Evolutionary conservation across 192 early-diverging fungal species (phyloP), one percentile per base, ranked within the genome.

Genomic region (Coemansia sp.): DNA sequence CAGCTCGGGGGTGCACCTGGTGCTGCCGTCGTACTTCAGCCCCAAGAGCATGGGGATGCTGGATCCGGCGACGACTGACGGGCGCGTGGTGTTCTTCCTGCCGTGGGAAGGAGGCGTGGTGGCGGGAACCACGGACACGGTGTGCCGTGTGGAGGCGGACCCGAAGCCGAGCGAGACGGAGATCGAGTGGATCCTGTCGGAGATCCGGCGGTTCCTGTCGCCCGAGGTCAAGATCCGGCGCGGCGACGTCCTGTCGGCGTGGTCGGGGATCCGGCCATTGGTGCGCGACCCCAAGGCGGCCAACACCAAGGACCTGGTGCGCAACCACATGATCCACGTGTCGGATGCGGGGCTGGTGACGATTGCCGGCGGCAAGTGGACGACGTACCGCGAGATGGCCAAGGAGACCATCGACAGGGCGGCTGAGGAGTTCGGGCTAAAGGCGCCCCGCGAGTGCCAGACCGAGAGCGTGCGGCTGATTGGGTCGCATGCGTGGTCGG

Each of bases 311-410:
- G 89, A 90, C 31, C 85, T 98, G 79, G 96, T 98, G 40, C 91
- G 96, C 67, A 98, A 95, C 87, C 96, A 98, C 67, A 96, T 98
- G 91, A 94, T 98, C 74, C 88, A 96, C 79, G 92, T 92, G 19
- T 90, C 88, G 24, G 80, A 85, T 31, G 87, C 85, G 53, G 93
- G 92, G 5, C 73, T 98, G 62, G 79, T 98, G 65, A 97, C 96
- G 4, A 95, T 98, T 81, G 94, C 96, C 36, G 96, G 96, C 68
- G 96, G 96, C 64, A 98, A 98, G 74, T 98, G 96, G 96, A 98
- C 96, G 3, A 98, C 96, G 0, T 98, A 97, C 85, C 90, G 96
- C 64, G 89, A 91, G 64, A 98, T 98, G 96, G 95, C 96, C 40
- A 86, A 92, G 67, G 96, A 98, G 71, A 96, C 95, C 0, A 86